Evolutionary conservation across 225 moss, liverwort and hornwort species (phyloP).

Genomic region (Physcomitrium patens): DNA sequence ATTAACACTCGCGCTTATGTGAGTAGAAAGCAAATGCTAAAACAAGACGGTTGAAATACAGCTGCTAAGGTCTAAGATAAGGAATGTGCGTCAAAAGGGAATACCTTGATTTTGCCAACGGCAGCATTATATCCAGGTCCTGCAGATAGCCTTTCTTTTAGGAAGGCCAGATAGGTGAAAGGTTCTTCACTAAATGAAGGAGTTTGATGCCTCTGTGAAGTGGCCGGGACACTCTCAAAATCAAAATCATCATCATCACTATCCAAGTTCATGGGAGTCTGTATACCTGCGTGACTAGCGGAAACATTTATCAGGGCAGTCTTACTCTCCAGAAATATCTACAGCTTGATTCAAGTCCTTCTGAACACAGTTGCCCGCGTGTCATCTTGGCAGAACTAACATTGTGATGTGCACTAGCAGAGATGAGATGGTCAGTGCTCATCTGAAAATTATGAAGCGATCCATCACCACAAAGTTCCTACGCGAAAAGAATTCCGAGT

Average conservation of each 20-base stretch:
- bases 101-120: conserved; percentile 84
- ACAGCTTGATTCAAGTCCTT: neutral
- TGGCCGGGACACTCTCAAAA: conserved; percentile 23
- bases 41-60: no score
- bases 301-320: conserved; percentile 14
- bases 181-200: conserved; percentile 50
- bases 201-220: conserved; percentile 32
- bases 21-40: conserved; percentile 16
- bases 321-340: conserved; percentile 9
- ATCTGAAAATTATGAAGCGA: neutral
- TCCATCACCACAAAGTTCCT: conserved; percentile 9
- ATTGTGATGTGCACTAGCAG: neutral
- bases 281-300: conserved; percentile 35
- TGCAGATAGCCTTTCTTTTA: conserved; percentile 56
- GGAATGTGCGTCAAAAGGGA: conserved; percentile 9
- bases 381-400: no score
- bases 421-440: neutral
- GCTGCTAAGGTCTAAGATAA: neutral
- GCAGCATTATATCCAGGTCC: conserved; percentile 34
- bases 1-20: conserved; percentile 1
- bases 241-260: conserved; percentile 58
- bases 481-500: neutral
- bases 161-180: conserved; percentile 76
- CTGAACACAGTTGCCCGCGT: no score
- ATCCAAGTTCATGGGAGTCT: conserved; percentile 59